Percentiles rank a stretch among this genome's conserved stretches.
These are phyloP conservation scores for Aureobasidium sp. DNA, from an alignment of 2,329 filamentous ascomycete species.

Conservation along the genomic window DNA sequence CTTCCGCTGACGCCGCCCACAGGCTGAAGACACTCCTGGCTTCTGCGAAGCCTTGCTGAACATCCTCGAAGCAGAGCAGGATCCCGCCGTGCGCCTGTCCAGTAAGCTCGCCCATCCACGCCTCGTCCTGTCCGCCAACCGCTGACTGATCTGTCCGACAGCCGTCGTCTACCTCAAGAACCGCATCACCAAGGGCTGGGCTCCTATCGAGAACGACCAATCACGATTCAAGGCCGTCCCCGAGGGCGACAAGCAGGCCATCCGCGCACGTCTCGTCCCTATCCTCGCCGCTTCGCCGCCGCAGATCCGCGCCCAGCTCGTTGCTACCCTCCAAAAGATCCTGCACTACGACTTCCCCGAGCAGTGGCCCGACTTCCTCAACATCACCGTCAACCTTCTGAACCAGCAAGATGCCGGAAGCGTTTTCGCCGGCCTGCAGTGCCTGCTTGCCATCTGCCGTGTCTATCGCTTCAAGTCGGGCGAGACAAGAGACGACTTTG, in stretches of 20 bases:
- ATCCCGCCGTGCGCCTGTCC: slow-evolving; percentile 75
- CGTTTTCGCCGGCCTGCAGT: slow-evolving; percentile 89
- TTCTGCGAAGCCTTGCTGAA: slow-evolving; percentile 88
- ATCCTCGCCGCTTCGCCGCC: slow-evolving; percentile 70
- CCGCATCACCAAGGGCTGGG: slow-evolving; percentile 88
- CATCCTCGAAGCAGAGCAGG: slow-evolving; percentile 82
- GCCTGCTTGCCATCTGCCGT: slow-evolving; percentile 86
- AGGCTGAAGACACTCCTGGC: slow-evolving; percentile 86
- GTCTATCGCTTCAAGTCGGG: slow-evolving; percentile 92
- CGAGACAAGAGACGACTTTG: slow-evolving; percentile 76
- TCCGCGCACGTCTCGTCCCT: slow-evolving; percentile 82
- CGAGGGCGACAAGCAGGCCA: slow-evolving; percentile 80
- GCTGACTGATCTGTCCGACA: slow-evolving; percentile 35
- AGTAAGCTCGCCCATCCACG: slow-evolving; percentile 53
- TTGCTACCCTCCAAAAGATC: slow-evolving; percentile 92
- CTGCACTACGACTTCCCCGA: slow-evolving; percentile 91
- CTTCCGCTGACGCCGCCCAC: slow-evolving; percentile 10
- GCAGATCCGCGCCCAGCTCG: slow-evolving; percentile 82
- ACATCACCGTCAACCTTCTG: slow-evolving; percentile 82
- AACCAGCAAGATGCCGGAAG: slow-evolving; percentile 78
- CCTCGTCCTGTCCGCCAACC: not conserved
- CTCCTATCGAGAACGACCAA: slow-evolving; percentile 58
- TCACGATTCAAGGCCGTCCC: slow-evolving; percentile 60
- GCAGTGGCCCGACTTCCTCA: slow-evolving; percentile 90
- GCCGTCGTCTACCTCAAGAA: slow-evolving; percentile 98